Percentiles rank a stretch among this genome's conserved stretches.
phyloP scores from a whole-genome alignment of 257 asterid genomes.

The Salvia splendens region DNA sequence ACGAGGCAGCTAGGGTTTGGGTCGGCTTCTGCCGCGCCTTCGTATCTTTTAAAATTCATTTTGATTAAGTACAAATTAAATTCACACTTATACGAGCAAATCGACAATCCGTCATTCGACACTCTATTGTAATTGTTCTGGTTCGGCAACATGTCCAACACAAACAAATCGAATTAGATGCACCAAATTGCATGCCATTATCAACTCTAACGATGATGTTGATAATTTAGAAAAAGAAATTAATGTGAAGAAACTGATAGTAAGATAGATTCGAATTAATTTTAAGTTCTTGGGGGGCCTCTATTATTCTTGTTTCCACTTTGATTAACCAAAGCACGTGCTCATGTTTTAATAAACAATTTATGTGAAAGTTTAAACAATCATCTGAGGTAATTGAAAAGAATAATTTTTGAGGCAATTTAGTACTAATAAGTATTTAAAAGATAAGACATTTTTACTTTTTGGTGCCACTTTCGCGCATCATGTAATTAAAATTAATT shows the following conservation, averaged over 20 bases:
- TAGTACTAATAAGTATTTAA: too few relatives aligned
- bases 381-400: too few relatives aligned
- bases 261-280: slow-evolving; percentile 1
- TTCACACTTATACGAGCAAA: slow-evolving; percentile 9
- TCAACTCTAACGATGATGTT: not conserved
- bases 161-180: slow-evolving; percentile 36
- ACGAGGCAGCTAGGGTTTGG: too few relatives aligned
- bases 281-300: not conserved
- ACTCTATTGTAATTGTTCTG: slow-evolving; percentile 9
- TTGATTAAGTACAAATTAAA: not conserved
- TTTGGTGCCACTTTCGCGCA: not conserved
- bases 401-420: too few relatives aligned
- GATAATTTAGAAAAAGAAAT: not conserved
- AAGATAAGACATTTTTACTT: not conserved
- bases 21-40: too few relatives aligned
- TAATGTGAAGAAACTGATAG: not conserved
- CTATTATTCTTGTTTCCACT: slow-evolving; percentile 29
- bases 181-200: not conserved
- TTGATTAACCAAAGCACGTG: slow-evolving; percentile 30
- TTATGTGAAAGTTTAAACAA: not conserved
- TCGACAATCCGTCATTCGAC: slow-evolving; percentile 8
- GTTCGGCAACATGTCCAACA: slow-evolving; percentile 18
- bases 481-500: not conserved
- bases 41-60: not conserved
- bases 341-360: not conserved